A percentile compares a stretch with the other conserved stretches of the same genome.
These are phyloP conservation scores for Pseudocercospora fijiensis DNA, from an alignment of 2,329 filamentous ascomycete species.

Conservation along the genomic window DNA sequence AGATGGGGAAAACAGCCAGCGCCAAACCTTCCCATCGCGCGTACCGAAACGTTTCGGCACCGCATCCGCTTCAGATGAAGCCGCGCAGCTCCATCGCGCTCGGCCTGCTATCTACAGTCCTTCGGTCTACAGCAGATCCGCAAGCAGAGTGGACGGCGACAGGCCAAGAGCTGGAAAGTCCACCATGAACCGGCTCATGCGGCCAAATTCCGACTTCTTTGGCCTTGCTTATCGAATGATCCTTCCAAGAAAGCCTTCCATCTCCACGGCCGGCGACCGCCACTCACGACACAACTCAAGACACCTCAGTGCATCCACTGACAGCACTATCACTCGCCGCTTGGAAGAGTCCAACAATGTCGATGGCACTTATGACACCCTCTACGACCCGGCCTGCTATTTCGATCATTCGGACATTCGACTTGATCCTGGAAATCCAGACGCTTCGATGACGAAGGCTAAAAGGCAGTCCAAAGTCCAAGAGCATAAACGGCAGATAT, in stretches of 20 bases:
- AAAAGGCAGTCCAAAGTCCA: background rate
- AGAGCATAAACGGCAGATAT: background rate
- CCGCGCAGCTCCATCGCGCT: background rate
- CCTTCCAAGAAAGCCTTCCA: constrained; percentile 9
- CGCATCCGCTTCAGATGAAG: background rate
- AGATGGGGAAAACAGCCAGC: background rate
- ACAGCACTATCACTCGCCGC: constrained; percentile 13
- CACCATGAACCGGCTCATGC: background rate
- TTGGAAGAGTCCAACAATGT: constrained; percentile 11
- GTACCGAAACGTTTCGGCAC: constrained; percentile 9
- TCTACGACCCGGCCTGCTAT: constrained; percentile 3
- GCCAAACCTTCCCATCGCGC: background rate
- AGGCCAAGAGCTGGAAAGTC: background rate
- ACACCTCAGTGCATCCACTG: constrained; percentile 12
- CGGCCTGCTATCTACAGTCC: constrained; percentile 12
- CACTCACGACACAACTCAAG: constrained; percentile 1
- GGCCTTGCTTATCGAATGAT: constrained; percentile 16
- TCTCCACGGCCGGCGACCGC: background rate
- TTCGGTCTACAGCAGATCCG: constrained; percentile 16
- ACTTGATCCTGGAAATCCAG: background rate
- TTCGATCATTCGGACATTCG: background rate
- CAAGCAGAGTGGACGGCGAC: constrained; percentile 11
- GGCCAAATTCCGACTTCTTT: constrained; percentile 9
- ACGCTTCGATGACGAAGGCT: background rate
- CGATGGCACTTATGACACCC: constrained; percentile 3